These are phyloP conservation scores for Trichoderma pleuroti DNA, from an alignment of 2,329 filamentous ascomycete species.

Conservation along the genomic window DNA sequence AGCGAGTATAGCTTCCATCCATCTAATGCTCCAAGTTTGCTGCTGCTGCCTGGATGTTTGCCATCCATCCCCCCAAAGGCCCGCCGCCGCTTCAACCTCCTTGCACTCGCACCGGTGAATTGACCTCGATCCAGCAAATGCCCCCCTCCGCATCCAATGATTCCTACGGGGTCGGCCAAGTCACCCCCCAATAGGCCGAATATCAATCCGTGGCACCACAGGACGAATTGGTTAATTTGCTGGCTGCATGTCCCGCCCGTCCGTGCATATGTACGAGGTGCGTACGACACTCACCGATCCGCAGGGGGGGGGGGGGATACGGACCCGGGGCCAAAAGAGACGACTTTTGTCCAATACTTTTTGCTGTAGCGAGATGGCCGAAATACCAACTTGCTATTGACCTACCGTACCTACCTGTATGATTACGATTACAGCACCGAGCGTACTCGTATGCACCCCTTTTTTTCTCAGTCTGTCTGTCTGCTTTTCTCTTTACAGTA, in stretches of 20 bases:
- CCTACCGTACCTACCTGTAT: neutral
- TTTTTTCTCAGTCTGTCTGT: neutral
- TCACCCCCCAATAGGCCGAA: neutral
- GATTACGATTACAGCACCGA: neutral
- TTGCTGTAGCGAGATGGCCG: neutral
- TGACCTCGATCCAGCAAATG: neutral
- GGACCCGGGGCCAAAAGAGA: neutral
- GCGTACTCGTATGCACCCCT: neutral
- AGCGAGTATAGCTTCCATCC: neutral
- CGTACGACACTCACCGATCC: slow-evolving; percentile 11
- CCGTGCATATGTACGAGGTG: slow-evolving; percentile 8
- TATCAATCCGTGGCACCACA: slow-evolving; percentile 5
- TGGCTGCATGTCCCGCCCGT: slow-evolving; percentile 11
- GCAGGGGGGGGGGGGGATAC: neutral
- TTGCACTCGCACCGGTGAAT: neutral
- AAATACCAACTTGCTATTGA: neutral
- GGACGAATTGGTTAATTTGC: neutral
- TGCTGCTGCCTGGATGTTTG: neutral
- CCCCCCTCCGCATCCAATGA: neutral
- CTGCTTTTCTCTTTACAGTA: neutral
- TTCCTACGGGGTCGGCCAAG: neutral
- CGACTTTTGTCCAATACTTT: neutral
- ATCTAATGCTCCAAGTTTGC: neutral
- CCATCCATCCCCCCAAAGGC: neutral
- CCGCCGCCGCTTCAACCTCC: neutral